These are phyloP conservation scores for Dioscorea cayenensis DNA, from an alignment of 116 monocot genomes.

Conservation along the genomic window DNA sequence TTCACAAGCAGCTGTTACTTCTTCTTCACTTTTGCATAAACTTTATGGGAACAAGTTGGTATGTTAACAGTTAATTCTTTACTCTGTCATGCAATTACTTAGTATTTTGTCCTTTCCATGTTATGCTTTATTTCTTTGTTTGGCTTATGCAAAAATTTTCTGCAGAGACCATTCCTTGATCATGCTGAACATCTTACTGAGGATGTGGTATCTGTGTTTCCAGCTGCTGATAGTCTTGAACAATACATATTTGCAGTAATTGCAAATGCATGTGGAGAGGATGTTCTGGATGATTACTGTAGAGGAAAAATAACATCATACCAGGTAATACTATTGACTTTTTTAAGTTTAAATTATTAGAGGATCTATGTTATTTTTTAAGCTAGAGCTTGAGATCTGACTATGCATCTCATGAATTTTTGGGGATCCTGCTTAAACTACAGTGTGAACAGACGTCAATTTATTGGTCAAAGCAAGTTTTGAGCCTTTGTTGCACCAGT, in stretches of 20 bases:
- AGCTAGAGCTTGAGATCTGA: background rate
- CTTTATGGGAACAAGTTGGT: constrained; percentile 93
- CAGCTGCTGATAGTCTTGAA: constrained; percentile 87
- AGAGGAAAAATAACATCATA: constrained; percentile 53
- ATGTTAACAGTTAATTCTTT: constrained; percentile 8
- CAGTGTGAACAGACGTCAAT: too few species aligned
- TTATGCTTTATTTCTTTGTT: background rate
- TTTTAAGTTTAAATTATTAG: background rate
- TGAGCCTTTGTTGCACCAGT: background rate
- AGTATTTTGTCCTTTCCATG: background rate
- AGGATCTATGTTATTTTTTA: background rate
- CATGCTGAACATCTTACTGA: constrained; percentile 90
- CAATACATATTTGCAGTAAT: constrained; percentile 72
- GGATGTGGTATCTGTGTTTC: constrained; percentile 86
- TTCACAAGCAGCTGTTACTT: constrained; percentile 66
- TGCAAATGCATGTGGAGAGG: constrained; percentile 69
- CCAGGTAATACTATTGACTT: constrained; percentile 40
- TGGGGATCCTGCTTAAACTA: too few species aligned
- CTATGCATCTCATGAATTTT: too few species aligned
- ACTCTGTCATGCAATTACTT: too few species aligned
- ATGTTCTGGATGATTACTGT: constrained; percentile 53
- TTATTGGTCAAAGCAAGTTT: too few species aligned
- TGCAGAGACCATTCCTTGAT: constrained; percentile 96
- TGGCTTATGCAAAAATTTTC: background rate
- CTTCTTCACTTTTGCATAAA: constrained; percentile 90